These are phyloP conservation scores for Naganishia liquefaciens DNA, from an alignment of 1,284 basidiomycete species.

Conservation along the genomic window DNA sequence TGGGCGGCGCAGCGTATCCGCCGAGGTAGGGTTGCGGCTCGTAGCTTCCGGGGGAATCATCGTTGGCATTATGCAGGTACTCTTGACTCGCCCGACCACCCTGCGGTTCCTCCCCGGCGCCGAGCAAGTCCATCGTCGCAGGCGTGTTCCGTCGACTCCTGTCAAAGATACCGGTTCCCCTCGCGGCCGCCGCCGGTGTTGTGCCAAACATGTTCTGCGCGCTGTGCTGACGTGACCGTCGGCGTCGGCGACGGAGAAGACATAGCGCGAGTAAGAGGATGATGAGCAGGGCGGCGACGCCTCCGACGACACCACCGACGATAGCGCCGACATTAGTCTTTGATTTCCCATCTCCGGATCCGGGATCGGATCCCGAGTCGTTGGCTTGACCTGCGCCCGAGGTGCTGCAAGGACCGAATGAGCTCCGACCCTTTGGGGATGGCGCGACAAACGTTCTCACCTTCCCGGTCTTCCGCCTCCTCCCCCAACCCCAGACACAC, in stretches of 20 bases:
- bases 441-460: background rate
- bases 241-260: slow-evolving; percentile 22
- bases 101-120: slow-evolving; percentile 15
- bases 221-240: slow-evolving; percentile 11
- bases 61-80: slow-evolving; percentile 8
- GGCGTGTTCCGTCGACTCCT: slow-evolving; percentile 22
- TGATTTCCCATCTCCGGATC: slow-evolving; percentile 5
- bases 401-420: slow-evolving; percentile 1
- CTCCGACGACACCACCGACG: slow-evolving; percentile 33
- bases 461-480: slow-evolving; percentile 19
- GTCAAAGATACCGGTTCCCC: slow-evolving; percentile 1
- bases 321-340: slow-evolving; percentile 31
- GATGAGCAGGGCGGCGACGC: slow-evolving; percentile 28
- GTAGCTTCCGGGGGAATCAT: slow-evolving; percentile 27
- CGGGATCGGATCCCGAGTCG: background rate
- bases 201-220: background rate
- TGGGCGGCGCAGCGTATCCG: slow-evolving; percentile 6
- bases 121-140: slow-evolving; percentile 25
- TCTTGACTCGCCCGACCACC: slow-evolving; percentile 8
- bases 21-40: slow-evolving; percentile 18
- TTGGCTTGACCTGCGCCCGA: slow-evolving; percentile 7
- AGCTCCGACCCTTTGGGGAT: background rate
- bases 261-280: slow-evolving; percentile 19
- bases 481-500: slow-evolving; percentile 29
- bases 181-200: background rate